These are phyloP conservation scores for Pestalotiopsis sp. DNA, from an alignment of 2,329 filamentous ascomycete genomes.

Conservation along the genomic window DNA sequence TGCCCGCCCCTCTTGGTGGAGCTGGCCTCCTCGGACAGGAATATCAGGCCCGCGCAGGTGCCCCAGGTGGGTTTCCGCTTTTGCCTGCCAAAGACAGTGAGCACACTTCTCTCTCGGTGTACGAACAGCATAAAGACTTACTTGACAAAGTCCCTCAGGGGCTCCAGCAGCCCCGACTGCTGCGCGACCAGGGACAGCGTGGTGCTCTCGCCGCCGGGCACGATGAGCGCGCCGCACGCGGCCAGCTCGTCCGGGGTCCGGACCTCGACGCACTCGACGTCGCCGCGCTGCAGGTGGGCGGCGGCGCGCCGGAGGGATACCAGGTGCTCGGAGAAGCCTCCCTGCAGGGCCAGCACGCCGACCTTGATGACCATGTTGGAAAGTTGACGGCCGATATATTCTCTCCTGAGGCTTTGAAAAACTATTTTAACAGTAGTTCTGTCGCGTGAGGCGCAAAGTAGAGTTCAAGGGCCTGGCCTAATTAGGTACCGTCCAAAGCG, in stretches of 20 bases:
- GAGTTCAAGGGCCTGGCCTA: neutral
- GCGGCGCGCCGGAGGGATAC: constrained; percentile 73
- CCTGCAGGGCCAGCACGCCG: constrained; percentile 78
- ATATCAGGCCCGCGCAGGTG: constrained; percentile 91
- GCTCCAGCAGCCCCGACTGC: constrained; percentile 79
- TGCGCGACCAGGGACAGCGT: constrained; percentile 88
- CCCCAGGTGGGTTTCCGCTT: constrained; percentile 87
- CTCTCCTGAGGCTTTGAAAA: neutral
- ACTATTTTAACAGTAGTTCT: neutral
- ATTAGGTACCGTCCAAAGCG: neutral
- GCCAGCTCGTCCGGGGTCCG: constrained; percentile 73
- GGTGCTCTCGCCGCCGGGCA: constrained; percentile 95
- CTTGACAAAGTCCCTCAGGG: constrained; percentile 89
- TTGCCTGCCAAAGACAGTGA: constrained; percentile 50
- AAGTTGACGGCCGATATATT: neutral
- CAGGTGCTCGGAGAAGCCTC: constrained; percentile 89
- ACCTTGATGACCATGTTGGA: constrained; percentile 43
- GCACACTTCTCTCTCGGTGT: neutral
- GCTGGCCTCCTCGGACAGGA: constrained; percentile 86
- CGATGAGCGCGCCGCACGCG: constrained; percentile 78
- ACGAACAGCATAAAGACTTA: constrained; percentile 44
- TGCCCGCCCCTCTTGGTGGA: constrained; percentile 89
- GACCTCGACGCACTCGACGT: constrained; percentile 74
- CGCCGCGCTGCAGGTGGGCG: constrained; percentile 38
- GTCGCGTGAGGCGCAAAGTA: neutral